Evolutionary conservation across 163 green algal species (phyloP).

Genomic region (Chlamydomonas reinhardtii): DNA sequence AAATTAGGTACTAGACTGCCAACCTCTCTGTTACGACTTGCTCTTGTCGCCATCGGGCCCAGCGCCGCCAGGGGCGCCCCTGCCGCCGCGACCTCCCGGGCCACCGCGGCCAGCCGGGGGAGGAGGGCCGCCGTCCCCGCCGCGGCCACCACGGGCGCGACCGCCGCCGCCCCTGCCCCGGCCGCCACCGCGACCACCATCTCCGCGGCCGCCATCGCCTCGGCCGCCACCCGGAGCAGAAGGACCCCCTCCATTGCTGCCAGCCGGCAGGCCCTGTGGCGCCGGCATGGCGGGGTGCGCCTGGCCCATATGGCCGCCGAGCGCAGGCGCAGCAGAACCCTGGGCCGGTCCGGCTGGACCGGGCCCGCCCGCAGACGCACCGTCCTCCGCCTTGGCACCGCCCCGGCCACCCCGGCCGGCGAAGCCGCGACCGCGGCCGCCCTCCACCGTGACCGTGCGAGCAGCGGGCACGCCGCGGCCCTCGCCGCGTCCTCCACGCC

Average conservation of each 20-base stretch:
- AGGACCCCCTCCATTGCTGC: too few species aligned
- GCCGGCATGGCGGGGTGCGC: too few species aligned
- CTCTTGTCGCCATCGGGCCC: slow-evolving; percentile 9
- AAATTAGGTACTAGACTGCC: too few species aligned
- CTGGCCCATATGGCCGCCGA: too few species aligned
- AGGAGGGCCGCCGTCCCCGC: neutral
- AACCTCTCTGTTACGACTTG: neutral
- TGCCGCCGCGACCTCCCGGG: neutral
- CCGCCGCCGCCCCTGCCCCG: neutral
- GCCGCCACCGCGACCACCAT: neutral
- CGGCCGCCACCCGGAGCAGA: neutral
- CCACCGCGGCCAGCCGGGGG: neutral
- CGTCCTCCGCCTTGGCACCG: slow-evolving; percentile 9
- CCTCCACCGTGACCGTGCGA: slow-evolving; percentile 10
- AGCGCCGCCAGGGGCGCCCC: neutral
- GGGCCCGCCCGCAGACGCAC: neutral
- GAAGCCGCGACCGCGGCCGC: slow-evolving; percentile 29
- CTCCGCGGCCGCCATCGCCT: slow-evolving; percentile 6
- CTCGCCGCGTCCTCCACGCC: slow-evolving; percentile 23
- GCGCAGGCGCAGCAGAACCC: too few species aligned
- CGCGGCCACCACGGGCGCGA: neutral
- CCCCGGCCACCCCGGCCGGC: slow-evolving; percentile 30
- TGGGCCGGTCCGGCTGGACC: neutral
- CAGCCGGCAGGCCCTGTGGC: too few species aligned
- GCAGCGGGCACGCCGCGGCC: neutral